Base-by-base conservation (phyloP, 768 basidiomycete species). In the Amanita thiersii region DNA sequence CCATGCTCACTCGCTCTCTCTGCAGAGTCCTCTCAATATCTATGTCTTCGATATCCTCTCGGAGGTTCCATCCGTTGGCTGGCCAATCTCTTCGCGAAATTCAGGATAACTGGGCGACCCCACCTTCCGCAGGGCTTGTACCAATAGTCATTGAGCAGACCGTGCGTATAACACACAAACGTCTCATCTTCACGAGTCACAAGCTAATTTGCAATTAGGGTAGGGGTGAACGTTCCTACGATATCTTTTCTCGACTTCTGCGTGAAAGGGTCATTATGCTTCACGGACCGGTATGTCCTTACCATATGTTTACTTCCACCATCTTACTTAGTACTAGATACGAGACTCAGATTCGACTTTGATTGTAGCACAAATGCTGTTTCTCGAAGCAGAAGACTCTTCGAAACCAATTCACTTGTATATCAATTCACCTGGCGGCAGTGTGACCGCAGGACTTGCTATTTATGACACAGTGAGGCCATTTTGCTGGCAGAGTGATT, bases 381-480 rank as follows among this genome's bases (percentile, higher is more conserved):
- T 94, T 61, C 72, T 97, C 45, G 94, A 98, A 68, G 93, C 94
- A 1, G 93, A 94, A 60, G 92, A 97, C 50, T 79, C 91, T 0
- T 79, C 81, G 6, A 89, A 90, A 57, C 94, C 94, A 2, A 96
- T 98, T 42, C 92, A 94, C 53, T 64, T 98, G 8, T 98, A 98
- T 61, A 94, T 98, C 51, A 97, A 97, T 62, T 92, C 88, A 5
- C 94, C 94, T 0, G 94, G 94, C 2, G 94, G 94, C 21, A 87
- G 86, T 54, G 94, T 98, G 28, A 94, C 93, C 0, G 90, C 92
- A 36, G 94, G 94, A 6, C 67, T 98, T 45, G 94, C 93, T 12
- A 94, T 98, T 37, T 98, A 98, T 65, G 94, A 98, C 56, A 97
- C 94, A 54, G 91, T 94, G 65, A 52, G 79, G 49, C 30, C 42